Percentiles rank a stretch among this genome's conserved stretches.
Evolutionary conservation across 495 filamentous ascomycete genomes (phyloP).

Genomic region (Penicillium daleae): DNA sequence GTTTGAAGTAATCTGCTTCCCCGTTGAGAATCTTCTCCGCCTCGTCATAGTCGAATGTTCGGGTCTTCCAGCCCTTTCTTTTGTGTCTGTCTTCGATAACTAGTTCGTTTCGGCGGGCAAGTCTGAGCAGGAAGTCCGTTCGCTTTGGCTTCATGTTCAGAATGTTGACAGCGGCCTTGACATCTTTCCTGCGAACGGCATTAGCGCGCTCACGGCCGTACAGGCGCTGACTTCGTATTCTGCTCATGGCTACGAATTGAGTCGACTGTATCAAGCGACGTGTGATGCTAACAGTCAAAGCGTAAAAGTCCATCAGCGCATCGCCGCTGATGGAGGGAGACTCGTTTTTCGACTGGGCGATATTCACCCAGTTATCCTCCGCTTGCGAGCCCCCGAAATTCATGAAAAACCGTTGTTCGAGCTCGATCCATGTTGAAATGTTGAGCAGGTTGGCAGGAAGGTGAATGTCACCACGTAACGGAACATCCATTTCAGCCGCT

Average conservation of each 20-base stretch:
- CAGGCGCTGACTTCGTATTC: conserved; percentile 47
- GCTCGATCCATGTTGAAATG: conserved; percentile 60
- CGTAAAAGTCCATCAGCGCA: conserved; percentile 75
- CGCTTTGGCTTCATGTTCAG: conserved; percentile 42
- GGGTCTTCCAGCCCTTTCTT: conserved; percentile 31
- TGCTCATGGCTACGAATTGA: conserved; percentile 67
- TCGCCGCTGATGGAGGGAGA: conserved; percentile 66
- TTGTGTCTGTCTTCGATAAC: conserved; percentile 53
- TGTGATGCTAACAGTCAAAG: conserved; percentile 67
- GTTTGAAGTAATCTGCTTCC: conserved; percentile 21
- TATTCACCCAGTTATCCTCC: conserved; percentile 68
- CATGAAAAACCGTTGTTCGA: conserved; percentile 78
- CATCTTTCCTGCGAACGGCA: conserved; percentile 61
- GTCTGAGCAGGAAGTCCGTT: conserved; percentile 59
- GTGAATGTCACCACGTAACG: conserved; percentile 37
- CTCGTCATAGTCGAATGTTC: conserved; percentile 48
- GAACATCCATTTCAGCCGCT: conserved; percentile 28
- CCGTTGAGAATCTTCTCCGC: conserved; percentile 55
- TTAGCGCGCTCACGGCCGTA: conserved; percentile 35
- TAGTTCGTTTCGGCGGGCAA: conserved; percentile 62
- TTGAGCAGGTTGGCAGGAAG: conserved; percentile 62
- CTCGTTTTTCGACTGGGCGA: conserved; percentile 48
- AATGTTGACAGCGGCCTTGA: conserved; percentile 63
- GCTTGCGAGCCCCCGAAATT: conserved; percentile 57
- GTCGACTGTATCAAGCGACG: conserved; percentile 67